Conservation (phyloP, 371 early-diverging fungal species). For the Mortierella sp. region DNA sequence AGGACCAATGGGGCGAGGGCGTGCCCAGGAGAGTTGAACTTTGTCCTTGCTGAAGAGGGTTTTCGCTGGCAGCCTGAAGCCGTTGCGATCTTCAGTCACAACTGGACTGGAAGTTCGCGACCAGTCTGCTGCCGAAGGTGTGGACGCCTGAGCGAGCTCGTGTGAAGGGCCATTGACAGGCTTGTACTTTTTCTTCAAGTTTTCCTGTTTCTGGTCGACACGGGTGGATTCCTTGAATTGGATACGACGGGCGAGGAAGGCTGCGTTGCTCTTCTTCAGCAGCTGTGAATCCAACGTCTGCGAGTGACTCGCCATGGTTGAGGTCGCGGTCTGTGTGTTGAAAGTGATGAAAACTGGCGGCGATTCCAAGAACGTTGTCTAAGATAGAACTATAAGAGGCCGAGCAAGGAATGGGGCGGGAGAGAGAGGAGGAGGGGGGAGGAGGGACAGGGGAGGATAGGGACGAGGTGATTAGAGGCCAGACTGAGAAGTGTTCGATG, state of each 20-base stretch:
- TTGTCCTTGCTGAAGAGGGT: conserved; percentile 66
- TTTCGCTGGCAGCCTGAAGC: conserved; percentile 73
- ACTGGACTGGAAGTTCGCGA: conserved; percentile 20
- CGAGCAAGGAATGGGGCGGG: neutral
- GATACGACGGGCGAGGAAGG: conserved; percentile 63
- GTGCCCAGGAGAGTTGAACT: conserved; percentile 64
- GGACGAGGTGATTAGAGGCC: no score
- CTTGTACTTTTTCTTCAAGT: conserved; percentile 64
- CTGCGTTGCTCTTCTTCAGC: conserved; percentile 57
- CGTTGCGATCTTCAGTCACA: conserved; percentile 62
- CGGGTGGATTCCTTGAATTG: conserved; percentile 66
- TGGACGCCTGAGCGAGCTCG: neutral
- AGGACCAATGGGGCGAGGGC: conserved; percentile 71
- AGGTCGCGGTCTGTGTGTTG: neutral
- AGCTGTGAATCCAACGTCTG: conserved; percentile 41
- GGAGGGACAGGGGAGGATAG: neutral
- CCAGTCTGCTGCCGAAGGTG: conserved; percentile 10
- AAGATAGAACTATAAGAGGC: no score
- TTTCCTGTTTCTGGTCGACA: conserved; percentile 66
- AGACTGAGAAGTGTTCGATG: no score
- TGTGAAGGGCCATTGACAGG: conserved; percentile 59
- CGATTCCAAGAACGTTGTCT: no score
- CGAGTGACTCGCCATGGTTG: conserved; percentile 16
- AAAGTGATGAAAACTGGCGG: no score
- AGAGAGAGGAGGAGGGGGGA: neutral